Evolutionary conservation across 192 early-diverging fungal species (phyloP).

Genomic region (Gaertneriomyces sp.): DNA sequence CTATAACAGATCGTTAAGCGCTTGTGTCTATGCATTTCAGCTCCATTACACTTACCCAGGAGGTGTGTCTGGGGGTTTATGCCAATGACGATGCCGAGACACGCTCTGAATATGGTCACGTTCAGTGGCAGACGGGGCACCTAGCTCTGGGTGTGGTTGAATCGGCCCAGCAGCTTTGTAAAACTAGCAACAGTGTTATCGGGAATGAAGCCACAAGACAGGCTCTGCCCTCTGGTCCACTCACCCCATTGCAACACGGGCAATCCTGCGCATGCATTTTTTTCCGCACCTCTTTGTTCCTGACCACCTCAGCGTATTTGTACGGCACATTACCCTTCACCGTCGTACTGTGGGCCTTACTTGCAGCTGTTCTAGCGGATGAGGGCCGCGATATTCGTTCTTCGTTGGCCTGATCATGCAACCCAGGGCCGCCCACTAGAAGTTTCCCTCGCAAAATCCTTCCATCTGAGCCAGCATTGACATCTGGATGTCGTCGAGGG

Average conservation of each 20-base stretch:
- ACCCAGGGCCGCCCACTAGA: too few species aligned
- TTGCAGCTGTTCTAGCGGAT: not conserved
- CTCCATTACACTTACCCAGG: slow-evolving; percentile 20
- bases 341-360: not conserved
- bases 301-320: slow-evolving; percentile 35
- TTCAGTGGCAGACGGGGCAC: not conserved
- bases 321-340: not conserved
- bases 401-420: too few species aligned
- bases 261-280: slow-evolving; percentile 35
- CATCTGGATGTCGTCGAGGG: too few species aligned
- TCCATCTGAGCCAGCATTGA: too few species aligned
- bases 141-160: slow-evolving; percentile 22
- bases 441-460: too few species aligned
- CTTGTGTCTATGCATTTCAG: not conserved
- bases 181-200: slow-evolving; percentile 6
- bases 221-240: not conserved
- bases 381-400: too few species aligned
- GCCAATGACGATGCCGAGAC: slow-evolving; percentile 27
- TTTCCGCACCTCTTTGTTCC: slow-evolving; percentile 30
- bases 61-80: slow-evolving; percentile 26
- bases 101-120: slow-evolving; percentile 21
- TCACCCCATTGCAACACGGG: slow-evolving; percentile 31
- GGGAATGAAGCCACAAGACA: not conserved
- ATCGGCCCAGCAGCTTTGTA: slow-evolving; percentile 22
- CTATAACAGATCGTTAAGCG: slow-evolving; percentile 4